phyloP scores from a whole-genome alignment of 345 rosid species.

The Acer campestre region DNA sequence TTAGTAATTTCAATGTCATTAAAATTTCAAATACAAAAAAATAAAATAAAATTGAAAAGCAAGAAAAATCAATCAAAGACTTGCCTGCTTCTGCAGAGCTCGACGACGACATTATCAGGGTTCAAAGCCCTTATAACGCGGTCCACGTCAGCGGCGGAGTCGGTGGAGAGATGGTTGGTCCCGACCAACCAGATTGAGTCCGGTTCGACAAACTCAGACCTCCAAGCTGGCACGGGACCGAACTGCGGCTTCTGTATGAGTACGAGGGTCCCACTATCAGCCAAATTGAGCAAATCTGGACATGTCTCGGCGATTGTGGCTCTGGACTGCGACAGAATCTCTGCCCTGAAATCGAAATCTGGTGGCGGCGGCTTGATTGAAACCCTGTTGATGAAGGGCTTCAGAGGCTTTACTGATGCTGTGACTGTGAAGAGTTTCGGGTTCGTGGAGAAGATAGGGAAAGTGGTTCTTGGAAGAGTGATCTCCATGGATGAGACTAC shows the following conservation, averaged over 20 bases:
- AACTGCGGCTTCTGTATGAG: constrained; percentile 60
- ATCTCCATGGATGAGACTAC: constrained; percentile 48
- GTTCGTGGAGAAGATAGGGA: constrained; percentile 40
- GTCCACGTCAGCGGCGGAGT: constrained; percentile 65
- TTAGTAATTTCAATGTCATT: background rate
- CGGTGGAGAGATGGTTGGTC: constrained; percentile 61
- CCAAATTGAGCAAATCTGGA: constrained; percentile 67
- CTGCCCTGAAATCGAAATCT: constrained; percentile 70
- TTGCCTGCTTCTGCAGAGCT: constrained; percentile 94
- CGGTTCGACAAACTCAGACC: constrained; percentile 74
- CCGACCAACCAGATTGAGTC: constrained; percentile 81
- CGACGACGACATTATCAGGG: constrained; percentile 90
- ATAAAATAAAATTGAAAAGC: no score
- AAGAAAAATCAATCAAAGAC: constrained; percentile 12
- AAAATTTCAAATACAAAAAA: no score
- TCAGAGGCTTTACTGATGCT: constrained; percentile 27
- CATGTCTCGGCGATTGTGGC: constrained; percentile 48
- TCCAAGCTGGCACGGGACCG: constrained; percentile 83
- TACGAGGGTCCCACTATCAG: constrained; percentile 57
- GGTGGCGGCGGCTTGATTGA: constrained; percentile 69
- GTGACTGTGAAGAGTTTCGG: constrained; percentile 19
- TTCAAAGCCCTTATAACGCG: constrained; percentile 64
- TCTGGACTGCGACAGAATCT: constrained; percentile 52
- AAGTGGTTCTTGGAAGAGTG: constrained; percentile 36
- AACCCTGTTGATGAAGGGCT: constrained; percentile 36